Evolutionary conservation across 257 asterid genomes (phyloP).

Genomic region (Nicotiana paniculata): DNA sequence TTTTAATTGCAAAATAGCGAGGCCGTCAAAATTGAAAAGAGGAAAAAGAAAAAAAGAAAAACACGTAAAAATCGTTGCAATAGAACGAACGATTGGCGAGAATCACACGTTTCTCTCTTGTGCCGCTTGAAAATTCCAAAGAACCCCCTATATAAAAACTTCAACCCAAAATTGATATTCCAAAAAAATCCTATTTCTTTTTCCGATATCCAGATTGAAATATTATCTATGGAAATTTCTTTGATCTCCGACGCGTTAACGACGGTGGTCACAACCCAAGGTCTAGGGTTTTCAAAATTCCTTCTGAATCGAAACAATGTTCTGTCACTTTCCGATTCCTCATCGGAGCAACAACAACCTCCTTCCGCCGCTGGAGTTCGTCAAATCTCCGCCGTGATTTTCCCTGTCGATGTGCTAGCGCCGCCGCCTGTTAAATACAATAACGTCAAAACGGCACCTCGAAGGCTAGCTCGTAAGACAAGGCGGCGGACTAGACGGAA

Average conservation of each 20-base stretch:
- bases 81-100: neutral
- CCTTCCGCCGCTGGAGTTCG: slow-evolving; percentile 12
- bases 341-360: slow-evolving; percentile 35
- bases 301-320: slow-evolving; percentile 31
- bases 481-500: slow-evolving; percentile 61
- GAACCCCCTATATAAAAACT: slow-evolving; percentile 1
- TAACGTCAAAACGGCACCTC: slow-evolving; percentile 39
- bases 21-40: neutral
- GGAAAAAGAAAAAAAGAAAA: neutral
- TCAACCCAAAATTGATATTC: slow-evolving; percentile 16
- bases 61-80: too few relatives aligned
- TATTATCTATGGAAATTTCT: slow-evolving; percentile 48
- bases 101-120: slow-evolving; percentile 7
- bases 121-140: neutral
- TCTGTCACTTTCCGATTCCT: slow-evolving; percentile 32
- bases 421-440: slow-evolving; percentile 33
- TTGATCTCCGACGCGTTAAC: slow-evolving; percentile 52
- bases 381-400: slow-evolving; percentile 40
- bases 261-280: slow-evolving; percentile 44
- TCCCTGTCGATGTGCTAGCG: slow-evolving; percentile 21
- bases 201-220: neutral
- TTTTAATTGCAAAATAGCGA: too few relatives aligned
- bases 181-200: slow-evolving; percentile 13
- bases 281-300: slow-evolving; percentile 35
- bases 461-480: slow-evolving; percentile 31